Evolutionary conservation across 163 green algal genomes (phyloP).

Genomic region (Scenedesmus sp.): DNA sequence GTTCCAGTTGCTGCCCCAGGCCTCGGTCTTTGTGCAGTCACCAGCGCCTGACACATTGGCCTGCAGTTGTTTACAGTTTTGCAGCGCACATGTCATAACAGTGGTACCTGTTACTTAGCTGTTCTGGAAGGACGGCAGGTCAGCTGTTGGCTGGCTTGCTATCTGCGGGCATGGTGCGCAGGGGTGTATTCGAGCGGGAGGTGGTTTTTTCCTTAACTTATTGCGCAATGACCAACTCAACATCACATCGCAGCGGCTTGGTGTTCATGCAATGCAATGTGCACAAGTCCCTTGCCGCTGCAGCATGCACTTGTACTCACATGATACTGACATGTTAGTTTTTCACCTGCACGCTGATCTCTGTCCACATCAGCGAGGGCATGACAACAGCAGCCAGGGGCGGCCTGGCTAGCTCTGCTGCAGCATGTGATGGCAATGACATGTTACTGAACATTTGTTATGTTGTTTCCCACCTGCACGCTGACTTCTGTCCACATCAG

Average conservation of each 20-base stretch:
- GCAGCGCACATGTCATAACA: background rate
- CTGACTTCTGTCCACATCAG: conserved; percentile 39
- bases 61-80: background rate
- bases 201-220: too few species aligned
- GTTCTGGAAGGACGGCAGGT: too few species aligned
- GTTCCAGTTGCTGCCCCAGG: conserved; percentile 38
- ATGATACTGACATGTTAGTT: too few species aligned
- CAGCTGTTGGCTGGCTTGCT: too few species aligned
- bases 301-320: too few species aligned
- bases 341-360: background rate
- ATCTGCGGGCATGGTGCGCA: too few species aligned
- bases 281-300: too few species aligned
- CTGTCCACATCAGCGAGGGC: conserved; percentile 28
- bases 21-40: conserved; percentile 17
- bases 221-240: too few species aligned
- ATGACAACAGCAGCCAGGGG: background rate
- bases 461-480: background rate
- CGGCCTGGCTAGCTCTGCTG: background rate
- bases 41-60: background rate
- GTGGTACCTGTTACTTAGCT: too few species aligned
- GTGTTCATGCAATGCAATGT: too few species aligned
- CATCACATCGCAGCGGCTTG: too few species aligned
- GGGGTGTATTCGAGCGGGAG: too few species aligned
- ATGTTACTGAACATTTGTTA: background rate
- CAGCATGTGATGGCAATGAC: background rate